A percentile compares a stretch with the other conserved stretches of the same genome.
These are phyloP conservation scores for Pythium angustatum DNA, from an alignment of 352 stramenopile genomes.

Conservation along the genomic window DNA sequence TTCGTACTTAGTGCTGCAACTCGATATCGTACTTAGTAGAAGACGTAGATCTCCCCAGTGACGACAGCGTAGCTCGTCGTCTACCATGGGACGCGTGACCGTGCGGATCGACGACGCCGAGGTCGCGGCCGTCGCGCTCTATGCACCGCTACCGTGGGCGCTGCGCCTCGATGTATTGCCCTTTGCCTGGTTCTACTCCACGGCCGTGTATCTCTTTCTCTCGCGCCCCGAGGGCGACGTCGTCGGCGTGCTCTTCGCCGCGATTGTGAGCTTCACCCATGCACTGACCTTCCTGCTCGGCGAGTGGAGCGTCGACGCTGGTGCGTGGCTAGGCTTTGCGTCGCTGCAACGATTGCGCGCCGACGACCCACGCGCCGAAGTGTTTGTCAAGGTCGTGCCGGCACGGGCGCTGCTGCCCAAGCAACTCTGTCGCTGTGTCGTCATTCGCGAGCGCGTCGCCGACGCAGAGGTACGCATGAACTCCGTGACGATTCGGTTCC, in stretches of 20 bases:
- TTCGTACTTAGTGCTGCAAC: constrained; percentile 39
- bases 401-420: constrained; percentile 51
- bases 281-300: constrained; percentile 55
- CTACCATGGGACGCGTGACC: constrained; percentile 24
- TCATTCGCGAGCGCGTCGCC: constrained; percentile 13
- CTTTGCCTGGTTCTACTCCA: constrained; percentile 45
- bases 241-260: constrained; percentile 44
- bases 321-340: constrained; percentile 41
- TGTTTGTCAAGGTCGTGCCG: constrained; percentile 61
- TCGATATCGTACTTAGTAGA: constrained; percentile 27
- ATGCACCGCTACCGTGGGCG: constrained; percentile 55
- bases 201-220: constrained; percentile 34
- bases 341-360: constrained; percentile 17
- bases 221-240: constrained; percentile 38
- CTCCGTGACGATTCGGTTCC: too few species aligned
- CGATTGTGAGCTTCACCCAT: constrained; percentile 48
- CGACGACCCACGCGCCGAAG: not conserved
- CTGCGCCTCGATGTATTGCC: constrained; percentile 56
- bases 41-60: not conserved
- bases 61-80: constrained; percentile 1
- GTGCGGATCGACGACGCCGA: constrained; percentile 58
- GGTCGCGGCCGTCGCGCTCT: constrained; percentile 54
- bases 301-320: constrained; percentile 52
- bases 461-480: constrained; percentile 13
- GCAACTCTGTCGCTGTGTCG: constrained; percentile 49